A percentile compares a stretch with the other conserved stretches of the same genome.
phyloP scores from a whole-genome alignment of 2,329 filamentous ascomycete genomes.

The Tolypocladium endophyticum region DNA sequence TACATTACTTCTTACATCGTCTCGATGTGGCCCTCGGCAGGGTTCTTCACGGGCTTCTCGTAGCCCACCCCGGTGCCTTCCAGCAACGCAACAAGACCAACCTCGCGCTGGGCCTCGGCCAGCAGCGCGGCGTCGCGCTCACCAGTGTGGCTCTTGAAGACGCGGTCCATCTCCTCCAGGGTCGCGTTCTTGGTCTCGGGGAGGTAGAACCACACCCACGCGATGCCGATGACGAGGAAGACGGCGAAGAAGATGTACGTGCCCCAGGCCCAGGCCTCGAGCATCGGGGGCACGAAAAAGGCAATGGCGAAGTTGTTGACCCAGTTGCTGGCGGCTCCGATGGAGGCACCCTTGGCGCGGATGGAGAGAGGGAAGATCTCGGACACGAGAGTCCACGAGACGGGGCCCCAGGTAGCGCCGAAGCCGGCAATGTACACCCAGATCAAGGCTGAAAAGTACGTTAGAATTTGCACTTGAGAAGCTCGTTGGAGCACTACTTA shows the following conservation, averaged over 20 bases:
- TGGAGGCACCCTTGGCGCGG: constrained; percentile 12
- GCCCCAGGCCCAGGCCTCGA: constrained; percentile 29
- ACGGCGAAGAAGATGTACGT: constrained; percentile 47
- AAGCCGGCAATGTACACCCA: constrained; percentile 41
- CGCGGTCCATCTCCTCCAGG: constrained; percentile 42
- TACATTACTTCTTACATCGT: neutral
- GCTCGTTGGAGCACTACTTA: neutral
- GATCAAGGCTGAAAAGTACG: constrained; percentile 12
- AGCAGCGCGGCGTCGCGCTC: constrained; percentile 13
- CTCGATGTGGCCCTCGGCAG: neutral
- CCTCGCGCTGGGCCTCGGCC: constrained; percentile 10
- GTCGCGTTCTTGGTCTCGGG: constrained; percentile 45
- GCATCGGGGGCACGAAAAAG: constrained; percentile 31
- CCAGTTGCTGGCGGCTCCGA: constrained; percentile 25
- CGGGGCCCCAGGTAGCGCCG: constrained; percentile 32
- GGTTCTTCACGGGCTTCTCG: neutral
- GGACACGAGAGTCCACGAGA: constrained; percentile 36
- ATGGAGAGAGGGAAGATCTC: constrained; percentile 30
- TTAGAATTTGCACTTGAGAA: neutral
- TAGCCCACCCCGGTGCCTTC: neutral
- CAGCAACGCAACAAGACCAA: neutral
- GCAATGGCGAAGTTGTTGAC: constrained; percentile 36
- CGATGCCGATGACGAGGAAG: constrained; percentile 32
- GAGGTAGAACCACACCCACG: constrained; percentile 39
- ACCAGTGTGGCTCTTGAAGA: constrained; percentile 32